Base-by-base conservation (phyloP, 257 asterid species). In the Leonotis leonurus region DNA sequence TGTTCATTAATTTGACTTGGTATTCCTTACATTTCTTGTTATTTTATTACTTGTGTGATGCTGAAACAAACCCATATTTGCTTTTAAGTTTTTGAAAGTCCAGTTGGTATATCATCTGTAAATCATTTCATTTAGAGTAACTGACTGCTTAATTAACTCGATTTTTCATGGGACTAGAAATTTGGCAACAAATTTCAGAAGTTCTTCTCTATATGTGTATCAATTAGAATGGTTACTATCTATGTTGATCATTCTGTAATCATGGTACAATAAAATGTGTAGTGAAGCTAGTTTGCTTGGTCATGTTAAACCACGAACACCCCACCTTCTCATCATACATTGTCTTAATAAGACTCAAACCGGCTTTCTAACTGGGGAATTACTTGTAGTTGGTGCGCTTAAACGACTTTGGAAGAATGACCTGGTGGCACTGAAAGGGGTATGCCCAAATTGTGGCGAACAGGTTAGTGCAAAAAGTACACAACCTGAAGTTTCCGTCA, bases 361-460 rank as follows among this genome's bases (percentile, higher is more conserved):
- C 37, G 56, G 43, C 14, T 60, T 62, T 66, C 49, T 80, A 64
- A 81, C 74, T 67, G n/a, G 54, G 56, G 29, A 63, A 52, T 71
- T 68, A 44, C 49, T 61, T 67, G 59, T 79, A 93, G 96, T 85
- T 78, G 93, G 95, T 70, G 96, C 94, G 59, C 85, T 93, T 69
- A 78, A 72, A 73, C 94, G 91, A 71, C 94, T 93, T 53, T 83
- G 95, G 96, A 81, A 80, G 73, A 87, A 87, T 70, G 85, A 89
- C 75, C 75, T 87, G 87, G 97, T 89, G 62, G 97, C 97, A 2
- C 64, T 93, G 64, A 93, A 87, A 79, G 99, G 99, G 40, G 79
- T 72, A 20, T 93, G 99, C 74, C 99, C 99, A 2, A 86, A 87
- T 83, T 93, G 99, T 35, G 90, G 97, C 13, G 97, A 93, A 74